phyloP scores from a whole-genome alignment of 2,329 filamentous ascomycete genomes.

The Colletotrichum zoysiae region DNA sequence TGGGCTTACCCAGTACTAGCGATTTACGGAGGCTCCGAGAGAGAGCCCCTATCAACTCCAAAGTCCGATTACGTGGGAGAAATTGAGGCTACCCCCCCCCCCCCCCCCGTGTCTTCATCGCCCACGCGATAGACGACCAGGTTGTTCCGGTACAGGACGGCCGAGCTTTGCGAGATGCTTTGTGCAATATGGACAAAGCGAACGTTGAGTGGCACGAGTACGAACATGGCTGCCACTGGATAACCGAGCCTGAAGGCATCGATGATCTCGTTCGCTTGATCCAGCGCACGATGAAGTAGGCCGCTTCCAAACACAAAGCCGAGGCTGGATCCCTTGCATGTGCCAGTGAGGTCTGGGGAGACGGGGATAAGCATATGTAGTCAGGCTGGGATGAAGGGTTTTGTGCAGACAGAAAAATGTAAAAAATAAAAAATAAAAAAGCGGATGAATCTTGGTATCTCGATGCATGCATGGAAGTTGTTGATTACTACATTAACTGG shows the following conservation, averaged over 20 bases:
- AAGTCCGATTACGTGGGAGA: neutral
- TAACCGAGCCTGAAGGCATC: conserved; percentile 47
- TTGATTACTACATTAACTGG: neutral
- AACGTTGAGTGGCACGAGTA: conserved; percentile 49
- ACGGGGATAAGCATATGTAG: neutral
- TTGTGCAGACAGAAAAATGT: too few relatives aligned
- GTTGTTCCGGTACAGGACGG: conserved; percentile 47
- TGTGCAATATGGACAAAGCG: conserved; percentile 27
- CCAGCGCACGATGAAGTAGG: neutral
- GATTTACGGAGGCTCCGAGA: too few relatives aligned
- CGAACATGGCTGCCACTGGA: conserved; percentile 46
- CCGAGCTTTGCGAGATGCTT: conserved; percentile 42
- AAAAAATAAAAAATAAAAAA: neutral
- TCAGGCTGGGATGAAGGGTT: neutral
- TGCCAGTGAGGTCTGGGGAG: too few relatives aligned
- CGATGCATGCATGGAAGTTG: neutral
- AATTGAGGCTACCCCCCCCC: conserved; percentile 35
- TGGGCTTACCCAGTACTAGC: conserved; percentile 41
- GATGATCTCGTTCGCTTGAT: conserved; percentile 45
- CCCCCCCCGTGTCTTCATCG: conserved; percentile 49
- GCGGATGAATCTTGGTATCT: neutral
- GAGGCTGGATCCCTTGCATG: neutral
- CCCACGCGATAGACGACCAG: conserved; percentile 47
- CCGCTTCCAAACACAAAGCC: neutral
- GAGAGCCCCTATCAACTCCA: neutral